Evolutionary conservation across 345 rosid genomes (phyloP).

Genomic region (Viola odorata): DNA sequence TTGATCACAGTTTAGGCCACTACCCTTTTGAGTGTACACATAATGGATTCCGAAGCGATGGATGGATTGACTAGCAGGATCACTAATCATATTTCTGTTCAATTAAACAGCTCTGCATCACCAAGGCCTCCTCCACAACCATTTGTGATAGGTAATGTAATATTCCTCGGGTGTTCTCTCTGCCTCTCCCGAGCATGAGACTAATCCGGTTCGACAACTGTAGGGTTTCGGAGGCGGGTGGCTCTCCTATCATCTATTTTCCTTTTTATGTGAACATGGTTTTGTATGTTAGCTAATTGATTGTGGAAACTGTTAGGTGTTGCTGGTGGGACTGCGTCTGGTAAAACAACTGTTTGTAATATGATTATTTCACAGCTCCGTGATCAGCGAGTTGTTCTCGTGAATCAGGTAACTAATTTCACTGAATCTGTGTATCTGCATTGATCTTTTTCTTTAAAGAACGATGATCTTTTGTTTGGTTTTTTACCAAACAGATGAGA

Average conservation of each 20-base stretch:
- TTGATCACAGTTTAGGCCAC: background rate
- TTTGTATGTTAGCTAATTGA: background rate
- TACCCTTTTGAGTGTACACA: background rate
- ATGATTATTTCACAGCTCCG: constrained; percentile 89
- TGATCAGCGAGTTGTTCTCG: constrained; percentile 74
- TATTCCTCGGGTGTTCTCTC: background rate
- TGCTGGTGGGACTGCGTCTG: constrained; percentile 90
- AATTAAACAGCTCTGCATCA: constrained; percentile 22
- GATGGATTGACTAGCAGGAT: constrained; percentile 22
- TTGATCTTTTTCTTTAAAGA: background rate
- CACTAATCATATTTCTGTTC: constrained; percentile 26
- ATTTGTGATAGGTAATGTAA: constrained; percentile 53
- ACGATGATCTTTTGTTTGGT: background rate
- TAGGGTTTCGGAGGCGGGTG: no score
- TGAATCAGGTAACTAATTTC: constrained; percentile 54
- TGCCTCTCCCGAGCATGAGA: background rate
- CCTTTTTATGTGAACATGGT: no score
- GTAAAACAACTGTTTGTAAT: constrained; percentile 90
- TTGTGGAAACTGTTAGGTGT: constrained; percentile 35
- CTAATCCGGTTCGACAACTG: background rate
- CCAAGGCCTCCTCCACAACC: constrained; percentile 53
- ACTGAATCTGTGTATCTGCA: background rate
- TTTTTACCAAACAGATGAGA: background rate
- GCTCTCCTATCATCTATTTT: no score
- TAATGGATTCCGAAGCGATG: constrained; percentile 26